These are phyloP conservation scores for Atalantia buxifolia DNA, from an alignment of 345 rosid genomes.

Conservation along the genomic window DNA sequence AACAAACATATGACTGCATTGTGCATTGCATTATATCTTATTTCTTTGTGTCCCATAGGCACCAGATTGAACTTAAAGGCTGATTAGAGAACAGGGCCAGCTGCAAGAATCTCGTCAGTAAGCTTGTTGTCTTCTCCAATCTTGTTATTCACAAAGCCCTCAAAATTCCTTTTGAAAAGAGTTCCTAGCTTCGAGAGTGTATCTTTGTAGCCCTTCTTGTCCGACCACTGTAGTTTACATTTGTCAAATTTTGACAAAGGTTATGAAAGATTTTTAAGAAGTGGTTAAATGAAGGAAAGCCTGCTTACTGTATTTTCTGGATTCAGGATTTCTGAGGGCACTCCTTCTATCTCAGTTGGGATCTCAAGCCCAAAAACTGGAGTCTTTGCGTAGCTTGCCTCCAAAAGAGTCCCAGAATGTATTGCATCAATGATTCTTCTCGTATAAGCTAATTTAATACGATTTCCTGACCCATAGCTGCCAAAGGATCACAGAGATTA, in stretches of 20 bases:
- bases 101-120: slow-evolving; percentile 73
- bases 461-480: slow-evolving; percentile 80
- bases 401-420: slow-evolving; percentile 69
- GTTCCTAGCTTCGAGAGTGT: slow-evolving; percentile 77
- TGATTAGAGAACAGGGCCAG: slow-evolving; percentile 63
- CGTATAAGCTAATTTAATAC: slow-evolving; percentile 76
- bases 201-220: slow-evolving; percentile 67
- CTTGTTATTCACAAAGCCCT: slow-evolving; percentile 61
- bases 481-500: not conserved
- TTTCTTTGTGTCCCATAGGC: not conserved
- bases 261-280: not conserved
- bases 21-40: not conserved
- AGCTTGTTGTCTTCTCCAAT: slow-evolving; percentile 72
- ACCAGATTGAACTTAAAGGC: not conserved
- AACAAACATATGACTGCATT: not conserved
- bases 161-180: slow-evolving; percentile 76
- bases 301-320: slow-evolving; percentile 65
- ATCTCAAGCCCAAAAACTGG: slow-evolving; percentile 77
- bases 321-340: slow-evolving; percentile 80
- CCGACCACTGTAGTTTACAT: slow-evolving; percentile 57
- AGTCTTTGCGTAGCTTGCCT: slow-evolving; percentile 62
- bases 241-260: not conserved
- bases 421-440: slow-evolving; percentile 87
- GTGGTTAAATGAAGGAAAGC: not conserved
- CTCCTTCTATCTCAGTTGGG: slow-evolving; percentile 67